Evolutionary conservation across 2,329 filamentous ascomycete genomes (phyloP), one percentile per base, ranked within the genome.

Genomic region (Calonectria henricotiae): DNA sequence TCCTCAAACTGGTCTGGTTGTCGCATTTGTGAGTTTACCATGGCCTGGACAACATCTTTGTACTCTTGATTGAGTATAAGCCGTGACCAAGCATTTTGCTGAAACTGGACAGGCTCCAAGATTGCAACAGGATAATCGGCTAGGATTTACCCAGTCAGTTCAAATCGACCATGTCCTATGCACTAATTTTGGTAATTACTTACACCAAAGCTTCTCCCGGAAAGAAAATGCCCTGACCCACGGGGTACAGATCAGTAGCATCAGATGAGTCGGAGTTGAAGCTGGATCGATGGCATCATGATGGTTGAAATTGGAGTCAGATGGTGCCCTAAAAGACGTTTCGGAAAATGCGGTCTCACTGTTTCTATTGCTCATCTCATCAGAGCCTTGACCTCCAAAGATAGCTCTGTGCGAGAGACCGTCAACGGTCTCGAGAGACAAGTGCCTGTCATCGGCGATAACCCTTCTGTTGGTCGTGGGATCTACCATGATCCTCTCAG

Each of bases 31-130:
- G 47, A 51, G 27, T 51, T 51, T 11, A 51, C 47, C 47, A 51
- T 51, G 25, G 47, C 47, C 15, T 51, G 47, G 27, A 51, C 25
- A 4, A 51, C 47, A 5, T 51, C 47, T 12, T 51, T 51, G 47
- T 51, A 51, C 32, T 51, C 47, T 17, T 51, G 47, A n/a, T 51
- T 51, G 25, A 51, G 32, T 25, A 51, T 23, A 11, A 51, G 27
- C n/a, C 47, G 17, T 13, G 47, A 51, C 47, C 47, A 51, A 8
- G 47, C 13, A 7, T 51, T 9, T 5, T 51, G 13, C 32, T 51
- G 47, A 9, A 32, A 51, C 25, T 51, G 25, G 7, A 32, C 47
- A n/a, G 47, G 47, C 47, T 32, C 47, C 15, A 51, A 6, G 27
- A 32, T 32, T 15, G 30, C 30, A 15, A 51, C 47, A 51, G 47